A percentile compares a stretch with the other conserved stretches of the same genome.
Conservation (phyloP, 768 basidiomycete genomes). For the Tylopilus sp. region DNA sequence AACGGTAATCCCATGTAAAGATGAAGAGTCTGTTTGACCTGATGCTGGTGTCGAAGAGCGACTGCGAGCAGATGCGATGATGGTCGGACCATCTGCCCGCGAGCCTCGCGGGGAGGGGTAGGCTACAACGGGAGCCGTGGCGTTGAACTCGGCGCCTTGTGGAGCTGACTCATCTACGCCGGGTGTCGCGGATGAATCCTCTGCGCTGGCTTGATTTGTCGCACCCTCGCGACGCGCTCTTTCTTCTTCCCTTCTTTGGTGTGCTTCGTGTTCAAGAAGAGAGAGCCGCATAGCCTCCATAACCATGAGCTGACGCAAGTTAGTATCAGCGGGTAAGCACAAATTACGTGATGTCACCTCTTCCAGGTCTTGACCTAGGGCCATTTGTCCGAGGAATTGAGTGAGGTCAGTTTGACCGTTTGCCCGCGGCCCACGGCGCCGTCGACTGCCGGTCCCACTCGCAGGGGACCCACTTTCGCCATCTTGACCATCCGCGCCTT, state of each 20-base stretch:
- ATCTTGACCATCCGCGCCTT: constrained; percentile 45
- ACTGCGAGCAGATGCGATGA: constrained; percentile 14
- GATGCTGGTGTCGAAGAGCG: constrained; percentile 32
- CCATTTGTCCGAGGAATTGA: constrained; percentile 59
- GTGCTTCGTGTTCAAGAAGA: constrained; percentile 91
- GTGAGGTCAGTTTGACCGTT: constrained; percentile 55
- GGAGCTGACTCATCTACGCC: constrained; percentile 3
- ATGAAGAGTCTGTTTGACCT: constrained; percentile 35
- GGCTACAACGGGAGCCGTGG: constrained; percentile 1
- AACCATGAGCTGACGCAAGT: constrained; percentile 74
- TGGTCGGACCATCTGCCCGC: constrained; percentile 11
- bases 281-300: constrained; percentile 99
- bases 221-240: constrained; percentile 51
- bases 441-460: constrained; percentile 45
- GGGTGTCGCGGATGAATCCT: constrained; percentile 12
- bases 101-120: constrained; percentile 3
- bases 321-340: constrained; percentile 11
- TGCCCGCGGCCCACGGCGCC: constrained; percentile 55
- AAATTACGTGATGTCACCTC: constrained; percentile 57
- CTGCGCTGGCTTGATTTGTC: constrained; percentile 34
- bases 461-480: constrained; percentile 32
- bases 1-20: constrained; percentile 23
- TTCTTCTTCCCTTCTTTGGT: constrained; percentile 76
- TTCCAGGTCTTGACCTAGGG: constrained; percentile 83
- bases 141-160: constrained; percentile 2